These are phyloP conservation scores for Phalaenopsis hybrid DNA, from an alignment of 116 monocot genomes.

Conservation along the genomic window DNA sequence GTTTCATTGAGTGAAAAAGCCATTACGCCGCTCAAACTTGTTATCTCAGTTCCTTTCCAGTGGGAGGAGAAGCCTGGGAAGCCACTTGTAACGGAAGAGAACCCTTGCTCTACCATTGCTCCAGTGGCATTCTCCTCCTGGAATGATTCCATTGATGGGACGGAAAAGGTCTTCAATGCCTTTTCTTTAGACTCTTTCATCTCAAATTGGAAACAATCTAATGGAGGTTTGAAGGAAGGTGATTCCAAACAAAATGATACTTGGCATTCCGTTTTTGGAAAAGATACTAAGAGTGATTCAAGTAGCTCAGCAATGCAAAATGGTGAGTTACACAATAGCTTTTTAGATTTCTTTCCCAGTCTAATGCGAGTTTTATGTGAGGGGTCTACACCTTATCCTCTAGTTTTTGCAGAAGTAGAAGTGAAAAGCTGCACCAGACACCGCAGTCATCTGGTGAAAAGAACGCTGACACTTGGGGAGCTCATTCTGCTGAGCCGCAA, in stretches of 20 bases:
- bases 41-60: constrained; percentile 51
- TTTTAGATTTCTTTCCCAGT: constrained; percentile 26
- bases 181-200: background rate
- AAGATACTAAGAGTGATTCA: constrained; percentile 26
- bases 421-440: constrained; percentile 8
- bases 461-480: constrained; percentile 55
- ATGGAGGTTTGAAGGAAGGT: constrained; percentile 6
- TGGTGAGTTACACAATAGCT: constrained; percentile 14
- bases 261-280: constrained; percentile 31
- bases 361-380: constrained; percentile 29
- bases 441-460: constrained; percentile 14
- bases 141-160: constrained; percentile 28
- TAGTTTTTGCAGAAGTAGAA: background rate
- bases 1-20: background rate
- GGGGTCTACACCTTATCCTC: background rate
- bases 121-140: background rate
- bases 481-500: constrained; percentile 71
- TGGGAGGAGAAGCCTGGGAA: constrained; percentile 84
- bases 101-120: background rate
- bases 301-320: constrained; percentile 11
- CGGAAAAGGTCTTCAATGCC: too few relatives aligned
- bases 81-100: constrained; percentile 12
- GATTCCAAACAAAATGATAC: constrained; percentile 27
- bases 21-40: constrained; percentile 30
- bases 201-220: background rate